Base-by-base conservation (phyloP, 2,329 filamentous ascomycete genomes). In the Curvularia verruculosa region DNA sequence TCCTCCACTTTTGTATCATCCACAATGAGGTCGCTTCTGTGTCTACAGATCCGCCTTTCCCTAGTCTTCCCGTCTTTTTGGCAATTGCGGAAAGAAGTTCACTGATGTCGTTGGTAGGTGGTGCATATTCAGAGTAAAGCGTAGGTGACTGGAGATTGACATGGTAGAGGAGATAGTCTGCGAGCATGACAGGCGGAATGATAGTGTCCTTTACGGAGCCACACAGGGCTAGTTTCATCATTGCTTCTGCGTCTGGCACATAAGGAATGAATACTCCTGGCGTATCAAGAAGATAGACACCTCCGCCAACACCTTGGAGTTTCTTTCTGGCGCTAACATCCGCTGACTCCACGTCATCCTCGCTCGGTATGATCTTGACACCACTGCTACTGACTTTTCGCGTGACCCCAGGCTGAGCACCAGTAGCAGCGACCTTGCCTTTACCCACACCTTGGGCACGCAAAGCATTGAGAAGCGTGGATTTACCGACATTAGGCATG, bases 401-500 rank as follows among this genome's bases (percentile, higher is more conserved):
- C 53, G 95, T 99, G 5, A 98, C 84, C 41, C 95, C 95, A 2
- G 95, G 93, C 70, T 97, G 88, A 10, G 89, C 87, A 9, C 95
- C 95, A 1, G 93, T 97, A 60, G 81, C 83, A 36, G 93, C 91
- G 1, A 87, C 93, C 74, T 94, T 96, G 19, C 83, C 82, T 47
- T 82, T 80, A 64, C 81, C 78, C 63, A 91, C 84, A 39, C 92
- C 91, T 18, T 83, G 81, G 39, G 82, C 84, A 19, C 95, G 88
- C 47, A 98, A 83, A 15, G 88, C 85, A 75, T 99, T 99, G 40
- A 99, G 85, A n/a, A 99, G 82, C 1, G 93, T 92, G 45, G 91
- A 96, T 78, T 99, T 99, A 34, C 95, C 95, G 0, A 96, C 91
- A 73, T 99, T 99, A 34, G 95, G 95, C 93, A 99, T 97, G 53